phyloP scores from a whole-genome alignment of 495 filamentous ascomycete genomes.

The Xylaria acuta region DNA sequence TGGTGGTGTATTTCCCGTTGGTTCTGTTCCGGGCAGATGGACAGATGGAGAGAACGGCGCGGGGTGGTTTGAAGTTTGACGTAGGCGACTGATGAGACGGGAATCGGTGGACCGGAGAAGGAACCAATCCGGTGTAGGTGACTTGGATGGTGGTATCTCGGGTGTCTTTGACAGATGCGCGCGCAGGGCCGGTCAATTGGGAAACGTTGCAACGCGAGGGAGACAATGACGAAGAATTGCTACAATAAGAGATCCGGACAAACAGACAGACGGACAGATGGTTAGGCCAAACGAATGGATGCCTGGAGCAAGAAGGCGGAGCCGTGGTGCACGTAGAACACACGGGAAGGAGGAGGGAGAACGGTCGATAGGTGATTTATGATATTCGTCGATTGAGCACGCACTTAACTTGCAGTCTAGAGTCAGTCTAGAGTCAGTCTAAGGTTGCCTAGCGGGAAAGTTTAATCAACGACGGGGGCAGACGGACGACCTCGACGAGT shows the following conservation, averaged over 20 bases:
- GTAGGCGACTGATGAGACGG: not conserved
- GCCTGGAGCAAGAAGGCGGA: not conserved
- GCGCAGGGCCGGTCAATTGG: not conserved
- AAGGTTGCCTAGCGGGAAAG: constrained; percentile 3
- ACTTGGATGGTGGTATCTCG: not conserved
- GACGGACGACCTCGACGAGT: not conserved
- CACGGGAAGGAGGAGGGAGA: not conserved
- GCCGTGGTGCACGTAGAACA: not conserved
- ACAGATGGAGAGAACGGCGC: not conserved
- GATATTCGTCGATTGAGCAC: not conserved
- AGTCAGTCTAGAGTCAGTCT: not conserved
- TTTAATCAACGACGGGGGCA: not conserved
- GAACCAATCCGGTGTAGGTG: not conserved
- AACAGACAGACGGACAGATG: not conserved
- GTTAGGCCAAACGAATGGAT: constrained; percentile 4
- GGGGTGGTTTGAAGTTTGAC: not conserved
- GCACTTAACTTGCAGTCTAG: not conserved
- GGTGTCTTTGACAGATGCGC: not conserved
- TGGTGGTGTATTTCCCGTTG: not conserved
- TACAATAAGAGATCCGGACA: not conserved
- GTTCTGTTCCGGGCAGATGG: not conserved
- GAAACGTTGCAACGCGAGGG: not conserved
- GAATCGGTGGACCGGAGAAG: not conserved
- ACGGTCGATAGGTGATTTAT: not conserved
- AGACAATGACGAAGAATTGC: not conserved